Evolutionary conservation across 495 filamentous ascomycete genomes (phyloP), one percentile per base, ranked within the genome.

Genomic region (Mytilinidion resinicola): DNA sequence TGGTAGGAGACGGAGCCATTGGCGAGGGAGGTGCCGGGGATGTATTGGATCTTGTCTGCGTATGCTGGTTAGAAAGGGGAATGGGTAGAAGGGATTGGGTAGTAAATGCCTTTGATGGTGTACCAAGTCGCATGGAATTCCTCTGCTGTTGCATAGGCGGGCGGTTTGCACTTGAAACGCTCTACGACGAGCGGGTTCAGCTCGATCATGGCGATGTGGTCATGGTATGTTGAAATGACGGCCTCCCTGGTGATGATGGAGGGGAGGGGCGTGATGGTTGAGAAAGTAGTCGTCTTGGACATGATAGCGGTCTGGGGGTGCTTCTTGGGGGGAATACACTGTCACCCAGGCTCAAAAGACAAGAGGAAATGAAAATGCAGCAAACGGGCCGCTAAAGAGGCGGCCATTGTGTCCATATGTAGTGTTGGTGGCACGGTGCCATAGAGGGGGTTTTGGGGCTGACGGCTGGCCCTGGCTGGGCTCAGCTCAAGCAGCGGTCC

Each of bases 101-200:
- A n/a, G 4, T 25, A 15, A 4, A 20, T 55, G 62, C 63, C 63
- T 57, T 62, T 85, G 52, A 88, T 70, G 30, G 77, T 77, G 68
- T 89, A 90, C 89, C 89, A 93, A 7, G 73, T 74, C 54, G 80
- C 86, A 55, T 83, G 75, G 48, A 73, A 78, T 70, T 90, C 85
- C 59, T 93, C 88, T 8, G 80, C 69, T 6, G 74, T 63, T 7
- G 86, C 83, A 66, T 84, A 76, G 11, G 73, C 65, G 0, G 87
- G 88, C 0, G 86, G 75, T 20, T 76, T 76, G 69, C 85, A 85
- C 0, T 77, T 77, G 55, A 84, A 78, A 41, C 86, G 80, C 38
- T 85, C 80, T 46, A 85, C 80, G 50, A 93, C 87, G 7, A 91
- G 78, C 0, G 89, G 89, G 69, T 91, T 93, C 25, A 91, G 76